Base-by-base conservation (phyloP, 345 rosid genomes). In the Ceriops zippeliana region DNA sequence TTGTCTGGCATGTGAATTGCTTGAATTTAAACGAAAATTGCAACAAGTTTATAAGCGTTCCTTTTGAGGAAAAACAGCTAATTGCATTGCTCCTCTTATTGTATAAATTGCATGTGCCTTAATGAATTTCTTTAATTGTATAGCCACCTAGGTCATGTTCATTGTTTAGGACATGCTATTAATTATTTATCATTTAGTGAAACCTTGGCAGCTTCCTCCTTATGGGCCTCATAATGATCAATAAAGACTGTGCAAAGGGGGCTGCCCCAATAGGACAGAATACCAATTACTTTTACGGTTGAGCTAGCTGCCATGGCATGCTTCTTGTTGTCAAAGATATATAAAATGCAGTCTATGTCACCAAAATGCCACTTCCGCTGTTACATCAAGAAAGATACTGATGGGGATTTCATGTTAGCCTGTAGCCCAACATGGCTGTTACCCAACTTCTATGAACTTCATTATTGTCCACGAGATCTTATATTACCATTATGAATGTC, bases 211-310 rank as follows among this genome's bases (percentile, higher is more conserved):
- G 66, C 42, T 66, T 69, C 71, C 78, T 67, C 76, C 58, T 54
- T 68, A 81, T 76, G 74, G 78, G 76, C 67, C 81, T 83, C 63
- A 69, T 76, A n/a, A 78, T 83, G 70, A 76, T 69, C 57, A 27
- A 65, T 15, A 63, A 26, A 65, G 38, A 34, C 65, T 9, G 62
- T 69, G 70, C 61, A 67, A 42, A 0, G 49, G 16, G 47, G 47
- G 26, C 3, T 22, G 58, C 54, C 42, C 16, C 21, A 47, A 32
- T 34, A 32, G 60, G 69, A 53, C 57, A 67, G 22, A 60, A 42
- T 21, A 4, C 31, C 15, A 30, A 19, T 58, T 6, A 27, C 75
- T 63, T 58, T 73, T 66, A 58, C 67, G 38, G 63, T 73, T 61
- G 49, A 67, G 38, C 17, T 67, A 3, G 26, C 35, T 4, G 35